phyloP scores from a whole-genome alignment of 1,139 yeast genomes.

The Yamadazyma mexicana region DNA sequence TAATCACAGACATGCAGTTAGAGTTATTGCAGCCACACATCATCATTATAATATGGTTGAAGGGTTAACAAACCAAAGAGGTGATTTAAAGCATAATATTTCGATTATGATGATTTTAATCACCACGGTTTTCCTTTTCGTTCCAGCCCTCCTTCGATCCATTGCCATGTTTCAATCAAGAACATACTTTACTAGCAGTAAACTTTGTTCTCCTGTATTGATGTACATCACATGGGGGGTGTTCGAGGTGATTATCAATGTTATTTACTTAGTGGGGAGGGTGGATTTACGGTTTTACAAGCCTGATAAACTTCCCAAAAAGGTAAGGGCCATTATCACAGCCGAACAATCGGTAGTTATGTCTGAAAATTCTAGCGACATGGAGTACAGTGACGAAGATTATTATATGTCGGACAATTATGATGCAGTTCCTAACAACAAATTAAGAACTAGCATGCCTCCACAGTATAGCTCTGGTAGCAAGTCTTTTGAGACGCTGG shows the following conservation, averaged over 20 bases:
- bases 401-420: conserved; percentile 1
- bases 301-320: conserved; percentile 56
- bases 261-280: conserved; percentile 59
- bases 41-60: conserved; percentile 44
- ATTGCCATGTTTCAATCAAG: conserved; percentile 50
- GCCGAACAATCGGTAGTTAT: conserved; percentile 37
- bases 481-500: neutral
- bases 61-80: conserved; percentile 45
- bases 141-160: conserved; percentile 59
- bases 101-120: conserved; percentile 48
- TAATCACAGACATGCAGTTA: conserved; percentile 51
- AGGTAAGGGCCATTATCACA: conserved; percentile 41
- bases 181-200: conserved; percentile 22
- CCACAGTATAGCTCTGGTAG: conserved; percentile 1
- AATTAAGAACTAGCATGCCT: neutral
- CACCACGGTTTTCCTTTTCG: conserved; percentile 54
- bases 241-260: conserved; percentile 56
- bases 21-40: conserved; percentile 49
- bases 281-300: conserved; percentile 77
- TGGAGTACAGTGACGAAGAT: conserved; percentile 10
- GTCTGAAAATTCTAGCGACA: conserved; percentile 23
- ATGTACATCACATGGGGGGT: conserved; percentile 68
- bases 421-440: conserved; percentile 1
- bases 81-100: conserved; percentile 48
- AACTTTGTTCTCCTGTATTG: conserved; percentile 43